Percentiles rank a stretch among this genome's conserved stretches.
Conservation (phyloP, 116 monocot genomes). For the Posidonia oceanica region DNA sequence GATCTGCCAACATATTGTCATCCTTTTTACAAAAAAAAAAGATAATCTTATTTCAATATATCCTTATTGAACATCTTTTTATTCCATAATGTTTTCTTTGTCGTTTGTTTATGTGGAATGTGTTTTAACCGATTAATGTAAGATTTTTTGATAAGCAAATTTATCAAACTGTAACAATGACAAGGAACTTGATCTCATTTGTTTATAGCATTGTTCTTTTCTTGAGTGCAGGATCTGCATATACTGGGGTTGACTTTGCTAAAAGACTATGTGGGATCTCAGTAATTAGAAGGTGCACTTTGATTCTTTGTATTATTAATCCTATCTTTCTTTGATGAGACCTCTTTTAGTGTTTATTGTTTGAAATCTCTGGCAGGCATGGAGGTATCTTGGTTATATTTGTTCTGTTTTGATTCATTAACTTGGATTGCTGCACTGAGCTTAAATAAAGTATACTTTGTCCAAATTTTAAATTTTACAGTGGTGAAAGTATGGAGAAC, state of each 20-base stretch:
- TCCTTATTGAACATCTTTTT: too few relatives aligned
- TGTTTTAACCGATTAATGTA: too few relatives aligned
- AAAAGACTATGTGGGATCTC: conserved; percentile 89
- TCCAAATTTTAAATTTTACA: conserved; percentile 14
- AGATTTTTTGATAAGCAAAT: too few relatives aligned
- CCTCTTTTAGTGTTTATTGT: not conserved
- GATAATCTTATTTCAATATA: too few relatives aligned
- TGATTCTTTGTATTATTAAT: not conserved
- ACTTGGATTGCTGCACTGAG: not conserved
- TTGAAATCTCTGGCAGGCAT: not conserved
- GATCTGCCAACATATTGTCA: too few relatives aligned
- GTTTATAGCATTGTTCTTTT: not conserved
- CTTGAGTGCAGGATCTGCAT: conserved; percentile 59
- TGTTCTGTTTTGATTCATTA: not conserved
- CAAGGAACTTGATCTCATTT: not conserved
- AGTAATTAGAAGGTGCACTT: conserved; percentile 79
- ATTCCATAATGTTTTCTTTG: too few relatives aligned
- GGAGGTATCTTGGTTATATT: not conserved
- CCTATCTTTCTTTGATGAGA: not conserved
- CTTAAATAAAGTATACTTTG: not conserved
- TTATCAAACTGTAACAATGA: too few relatives aligned
- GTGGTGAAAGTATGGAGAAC: conserved; percentile 98
- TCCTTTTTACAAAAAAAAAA: too few relatives aligned
- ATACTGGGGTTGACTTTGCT: conserved; percentile 91
- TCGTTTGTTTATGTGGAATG: too few relatives aligned